Conservation (phyloP, 208 protist genomes). For the Leishmania lainsoni region DNA sequence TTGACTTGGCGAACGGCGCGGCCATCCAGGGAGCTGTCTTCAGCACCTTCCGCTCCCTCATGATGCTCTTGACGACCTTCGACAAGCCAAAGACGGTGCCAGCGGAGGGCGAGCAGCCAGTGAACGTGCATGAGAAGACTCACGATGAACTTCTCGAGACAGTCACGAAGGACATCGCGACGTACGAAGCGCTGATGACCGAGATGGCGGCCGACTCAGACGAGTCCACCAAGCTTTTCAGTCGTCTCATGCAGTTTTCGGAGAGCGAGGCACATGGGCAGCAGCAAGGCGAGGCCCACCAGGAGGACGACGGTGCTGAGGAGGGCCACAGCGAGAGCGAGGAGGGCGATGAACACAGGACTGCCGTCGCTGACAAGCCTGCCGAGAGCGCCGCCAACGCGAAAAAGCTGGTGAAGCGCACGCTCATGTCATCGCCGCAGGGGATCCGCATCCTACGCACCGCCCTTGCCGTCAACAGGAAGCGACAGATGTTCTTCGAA, state of each 20-base stretch:
- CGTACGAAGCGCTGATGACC: slow-evolving; percentile 45
- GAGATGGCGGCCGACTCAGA: slow-evolving; percentile 51
- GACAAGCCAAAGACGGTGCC: slow-evolving; percentile 46
- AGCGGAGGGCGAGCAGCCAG: slow-evolving; percentile 10
- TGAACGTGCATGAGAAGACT: slow-evolving; percentile 35
- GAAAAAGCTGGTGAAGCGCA: slow-evolving; percentile 16
- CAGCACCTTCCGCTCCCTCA: slow-evolving; percentile 42
- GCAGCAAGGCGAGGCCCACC: slow-evolving; percentile 15
- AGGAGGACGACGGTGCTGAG: slow-evolving; percentile 17
- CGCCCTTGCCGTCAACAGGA: slow-evolving; percentile 40
- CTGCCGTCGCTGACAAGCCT: background rate
- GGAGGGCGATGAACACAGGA: slow-evolving; percentile 14
- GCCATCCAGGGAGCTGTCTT: slow-evolving; percentile 60
- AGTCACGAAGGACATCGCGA: slow-evolving; percentile 38
- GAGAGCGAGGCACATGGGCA: slow-evolving; percentile 21
- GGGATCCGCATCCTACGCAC: slow-evolving; percentile 51
- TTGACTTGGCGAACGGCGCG: slow-evolving; percentile 52
- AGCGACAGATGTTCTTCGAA: slow-evolving; percentile 63
- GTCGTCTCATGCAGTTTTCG: slow-evolving; percentile 23
- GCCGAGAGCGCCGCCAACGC: background rate
- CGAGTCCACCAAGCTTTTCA: slow-evolving; percentile 54
- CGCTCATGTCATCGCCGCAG: slow-evolving; percentile 47
- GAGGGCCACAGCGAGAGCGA: slow-evolving; percentile 12
- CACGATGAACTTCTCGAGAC: slow-evolving; percentile 37
- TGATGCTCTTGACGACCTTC: slow-evolving; percentile 54